phyloP scores from a whole-genome alignment of 768 basidiomycete species.

The Dendrothele bispora region DNA sequence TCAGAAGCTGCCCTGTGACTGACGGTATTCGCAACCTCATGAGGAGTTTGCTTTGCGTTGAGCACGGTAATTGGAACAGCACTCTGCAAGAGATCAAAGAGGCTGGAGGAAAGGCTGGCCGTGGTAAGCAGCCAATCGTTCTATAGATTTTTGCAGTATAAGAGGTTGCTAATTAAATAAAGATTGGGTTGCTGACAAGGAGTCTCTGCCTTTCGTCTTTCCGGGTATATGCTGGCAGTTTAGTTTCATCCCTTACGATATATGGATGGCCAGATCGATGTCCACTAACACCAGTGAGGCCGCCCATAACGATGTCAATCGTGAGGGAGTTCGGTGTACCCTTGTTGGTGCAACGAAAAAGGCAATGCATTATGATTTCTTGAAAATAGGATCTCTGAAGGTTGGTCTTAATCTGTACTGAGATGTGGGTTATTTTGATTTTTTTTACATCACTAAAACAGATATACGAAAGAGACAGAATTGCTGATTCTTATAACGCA shows the following conservation, averaged over 20 bases:
- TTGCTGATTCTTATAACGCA: conserved; percentile 1
- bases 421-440: background rate
- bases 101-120: conserved; percentile 17
- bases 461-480: background rate
- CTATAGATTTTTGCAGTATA: too few relatives aligned
- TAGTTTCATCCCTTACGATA: conserved; percentile 20
- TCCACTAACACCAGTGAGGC: conserved; percentile 26
- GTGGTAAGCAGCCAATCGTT: conserved; percentile 14
- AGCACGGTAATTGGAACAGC: conserved; percentile 19
- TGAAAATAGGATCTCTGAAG: conserved; percentile 10
- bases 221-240: conserved; percentile 28
- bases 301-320: conserved; percentile 25
- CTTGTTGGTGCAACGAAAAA: conserved; percentile 14
- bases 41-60: conserved; percentile 20
- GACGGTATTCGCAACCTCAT: conserved; percentile 16
- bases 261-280: conserved; percentile 23
- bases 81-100: conserved; percentile 14
- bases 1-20: conserved; percentile 9
- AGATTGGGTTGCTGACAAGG: conserved; percentile 28
- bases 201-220: conserved; percentile 22
- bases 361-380: conserved; percentile 10
- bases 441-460: background rate
- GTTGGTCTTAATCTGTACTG: background rate
- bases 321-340: conserved; percentile 20
- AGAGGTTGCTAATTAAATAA: background rate